Percentiles rank a stretch among this genome's conserved stretches.
Evolutionary conservation across 495 filamentous ascomycete genomes (phyloP).

Genomic region (Aspergillus wentii): DNA sequence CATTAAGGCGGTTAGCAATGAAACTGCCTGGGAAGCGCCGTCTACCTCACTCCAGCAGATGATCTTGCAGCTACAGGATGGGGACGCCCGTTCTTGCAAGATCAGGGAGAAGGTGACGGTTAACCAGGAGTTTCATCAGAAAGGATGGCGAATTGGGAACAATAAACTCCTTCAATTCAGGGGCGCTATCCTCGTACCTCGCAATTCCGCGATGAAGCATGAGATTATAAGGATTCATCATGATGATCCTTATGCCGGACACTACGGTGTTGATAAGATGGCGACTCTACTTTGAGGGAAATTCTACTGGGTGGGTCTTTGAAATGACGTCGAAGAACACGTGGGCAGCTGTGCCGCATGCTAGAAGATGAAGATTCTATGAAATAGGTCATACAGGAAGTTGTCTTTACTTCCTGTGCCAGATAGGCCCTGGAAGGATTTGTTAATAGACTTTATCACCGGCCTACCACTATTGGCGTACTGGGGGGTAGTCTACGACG

Average conservation of each 20-base stretch:
- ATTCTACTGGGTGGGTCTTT: background rate
- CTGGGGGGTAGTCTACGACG: conserved; percentile 7
- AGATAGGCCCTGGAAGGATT: conserved; percentile 10
- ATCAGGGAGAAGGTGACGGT: too few relatives aligned
- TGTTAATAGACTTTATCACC: conserved; percentile 24
- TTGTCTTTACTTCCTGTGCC: conserved; percentile 12
- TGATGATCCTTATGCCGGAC: background rate
- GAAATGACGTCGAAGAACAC: background rate
- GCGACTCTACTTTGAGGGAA: background rate
- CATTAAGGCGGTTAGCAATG: too few relatives aligned
- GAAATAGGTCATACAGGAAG: conserved; percentile 3
- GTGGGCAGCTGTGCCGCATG: conserved; percentile 1
- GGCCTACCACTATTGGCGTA: conserved; percentile 4
- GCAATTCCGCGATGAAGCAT: too few relatives aligned
- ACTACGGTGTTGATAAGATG: background rate
- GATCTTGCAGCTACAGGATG: too few relatives aligned
- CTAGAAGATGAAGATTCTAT: background rate
- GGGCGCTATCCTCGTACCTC: too few relatives aligned
- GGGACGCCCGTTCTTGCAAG: too few relatives aligned
- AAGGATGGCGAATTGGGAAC: too few relatives aligned
- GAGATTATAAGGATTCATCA: too few relatives aligned
- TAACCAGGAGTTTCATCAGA: too few relatives aligned
- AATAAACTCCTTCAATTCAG: too few relatives aligned
- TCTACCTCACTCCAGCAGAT: too few relatives aligned
- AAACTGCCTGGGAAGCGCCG: too few relatives aligned